Conservation (phyloP, 805 yeast genomes). For the Isabelozyma rhagii region DNA sequence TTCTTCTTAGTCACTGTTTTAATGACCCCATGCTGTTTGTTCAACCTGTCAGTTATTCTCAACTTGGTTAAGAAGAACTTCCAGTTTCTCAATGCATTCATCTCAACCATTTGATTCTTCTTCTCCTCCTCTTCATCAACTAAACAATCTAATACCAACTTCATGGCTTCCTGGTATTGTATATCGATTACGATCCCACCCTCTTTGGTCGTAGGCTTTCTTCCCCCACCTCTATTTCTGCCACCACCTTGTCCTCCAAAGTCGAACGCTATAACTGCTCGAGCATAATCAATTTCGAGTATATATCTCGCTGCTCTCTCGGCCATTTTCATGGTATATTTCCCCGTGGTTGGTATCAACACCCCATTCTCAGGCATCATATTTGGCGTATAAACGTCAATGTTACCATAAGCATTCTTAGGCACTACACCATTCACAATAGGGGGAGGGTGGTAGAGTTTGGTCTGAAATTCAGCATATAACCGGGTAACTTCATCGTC, state of each 20-base stretch:
- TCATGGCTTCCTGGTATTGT: conserved; percentile 60
- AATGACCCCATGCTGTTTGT: conserved; percentile 46
- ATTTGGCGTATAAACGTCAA: conserved; percentile 70
- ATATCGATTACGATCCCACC: conserved; percentile 75
- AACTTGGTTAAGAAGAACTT: conserved; percentile 49
- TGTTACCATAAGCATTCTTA: conserved; percentile 76
- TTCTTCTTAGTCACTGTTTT: conserved; percentile 3
- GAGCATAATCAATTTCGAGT: conserved; percentile 74
- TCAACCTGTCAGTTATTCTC: conserved; percentile 45
- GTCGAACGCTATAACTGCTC: conserved; percentile 85
- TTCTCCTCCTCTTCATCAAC: conserved; percentile 48
- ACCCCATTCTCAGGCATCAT: conserved; percentile 85
- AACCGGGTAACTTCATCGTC: conserved; percentile 54
- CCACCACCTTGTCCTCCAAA: conserved; percentile 34
- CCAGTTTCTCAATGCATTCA: conserved; percentile 54
- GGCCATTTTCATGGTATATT: conserved; percentile 43
- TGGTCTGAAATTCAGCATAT: conserved; percentile 79
- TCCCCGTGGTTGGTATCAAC: conserved; percentile 36
- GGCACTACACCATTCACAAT: conserved; percentile 65
- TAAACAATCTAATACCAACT: conserved; percentile 46
- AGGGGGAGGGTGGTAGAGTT: conserved; percentile 62
- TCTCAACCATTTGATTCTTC: conserved; percentile 40
- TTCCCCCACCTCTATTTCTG: conserved; percentile 30
- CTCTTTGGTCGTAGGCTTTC: conserved; percentile 57
- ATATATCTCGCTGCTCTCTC: conserved; percentile 65